Base-by-base conservation (phyloP, 495 filamentous ascomycete genomes). In the Neurospora sp. region DNA sequence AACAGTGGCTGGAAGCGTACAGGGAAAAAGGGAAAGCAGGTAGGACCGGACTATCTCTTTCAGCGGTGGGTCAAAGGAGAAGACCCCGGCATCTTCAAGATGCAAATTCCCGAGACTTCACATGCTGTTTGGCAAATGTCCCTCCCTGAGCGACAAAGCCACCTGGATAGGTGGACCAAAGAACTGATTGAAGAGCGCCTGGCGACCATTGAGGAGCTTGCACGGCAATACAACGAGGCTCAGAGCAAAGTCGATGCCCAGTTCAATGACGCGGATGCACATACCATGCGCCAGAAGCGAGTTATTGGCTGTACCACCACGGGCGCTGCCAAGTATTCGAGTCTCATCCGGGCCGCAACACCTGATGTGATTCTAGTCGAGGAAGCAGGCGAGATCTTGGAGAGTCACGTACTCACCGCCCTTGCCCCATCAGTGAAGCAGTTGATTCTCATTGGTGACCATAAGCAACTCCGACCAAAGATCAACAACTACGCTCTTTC, bases 241-340 rank as follows among this genome's bases (percentile, higher is more conserved):
- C 80, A 88, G 39, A 77, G 79, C 3, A 72, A 81, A 12, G 70
- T 91, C 0, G 78, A 82, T 2, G 73, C 78, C 0, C 69, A 88
- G 0, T 83, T 82, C n/a, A 79, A 80, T 7, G 82, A 90, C 69
- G 86, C 79, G 59, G 82, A 84, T 23, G 79, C 82, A 5, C 42
- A 83, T 0, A 83, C 87, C 8, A 75, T 94, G 11, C 76, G 80
- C 39, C 71, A 74, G 1, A 93, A 91, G 76, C 82, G 85, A 8
- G 86, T 96, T 23, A 90, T 96, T 59, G 91, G 85, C 0, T 93
- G 91, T 76, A 95, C 92, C 1, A 94, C 92, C 1, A 94, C 90
- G 0, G 91, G 82, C 4, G 91, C 92, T 0, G 92, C 92, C 4
- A 93, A 86, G 78, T 87, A 91, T 73, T 75, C 81, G 4, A 75